Evolutionary conservation across 2,329 filamentous ascomycete genomes (phyloP).

Genomic region (Colletotrichum spinosum): DNA sequence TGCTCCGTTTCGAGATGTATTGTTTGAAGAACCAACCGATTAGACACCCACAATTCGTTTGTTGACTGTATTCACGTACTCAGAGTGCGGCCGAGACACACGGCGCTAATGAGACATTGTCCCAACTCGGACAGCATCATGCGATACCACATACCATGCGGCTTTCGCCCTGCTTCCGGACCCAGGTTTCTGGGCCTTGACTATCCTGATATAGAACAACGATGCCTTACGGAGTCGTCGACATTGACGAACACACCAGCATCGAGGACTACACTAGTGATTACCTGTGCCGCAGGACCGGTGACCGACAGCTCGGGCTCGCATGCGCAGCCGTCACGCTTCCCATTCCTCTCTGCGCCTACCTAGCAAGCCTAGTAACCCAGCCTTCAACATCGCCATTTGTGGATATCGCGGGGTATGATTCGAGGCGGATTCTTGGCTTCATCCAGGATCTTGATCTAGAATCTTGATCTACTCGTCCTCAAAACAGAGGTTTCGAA

Average conservation of each 20-base stretch:
- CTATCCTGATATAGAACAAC: background rate
- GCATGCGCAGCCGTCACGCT: constrained; percentile 1
- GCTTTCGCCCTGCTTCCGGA: constrained; percentile 16
- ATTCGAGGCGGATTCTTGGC: too few species aligned
- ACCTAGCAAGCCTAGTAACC: background rate
- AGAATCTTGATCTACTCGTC: too few species aligned
- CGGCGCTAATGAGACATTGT: constrained; percentile 11
- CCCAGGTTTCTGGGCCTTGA: constrained; percentile 30
- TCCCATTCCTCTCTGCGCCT: background rate
- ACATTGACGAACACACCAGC: too few species aligned
- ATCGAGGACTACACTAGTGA: constrained; percentile 5
- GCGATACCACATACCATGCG: constrained; percentile 27
- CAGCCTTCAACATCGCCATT: too few species aligned
- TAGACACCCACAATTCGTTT: background rate
- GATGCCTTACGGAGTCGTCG: too few species aligned
- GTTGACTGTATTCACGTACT: background rate
- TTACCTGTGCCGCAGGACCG: constrained; percentile 7
- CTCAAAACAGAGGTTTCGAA: too few species aligned
- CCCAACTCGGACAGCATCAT: constrained; percentile 25
- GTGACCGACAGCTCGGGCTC: constrained; percentile 19
- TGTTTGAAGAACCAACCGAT: background rate
- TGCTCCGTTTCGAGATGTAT: too few species aligned
- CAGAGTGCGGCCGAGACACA: background rate
- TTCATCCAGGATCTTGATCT: too few species aligned
- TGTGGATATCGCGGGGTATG: background rate